These are phyloP conservation scores for Xylaria sp. DNA, from an alignment of 2,329 filamentous ascomycete species.

Conservation along the genomic window DNA sequence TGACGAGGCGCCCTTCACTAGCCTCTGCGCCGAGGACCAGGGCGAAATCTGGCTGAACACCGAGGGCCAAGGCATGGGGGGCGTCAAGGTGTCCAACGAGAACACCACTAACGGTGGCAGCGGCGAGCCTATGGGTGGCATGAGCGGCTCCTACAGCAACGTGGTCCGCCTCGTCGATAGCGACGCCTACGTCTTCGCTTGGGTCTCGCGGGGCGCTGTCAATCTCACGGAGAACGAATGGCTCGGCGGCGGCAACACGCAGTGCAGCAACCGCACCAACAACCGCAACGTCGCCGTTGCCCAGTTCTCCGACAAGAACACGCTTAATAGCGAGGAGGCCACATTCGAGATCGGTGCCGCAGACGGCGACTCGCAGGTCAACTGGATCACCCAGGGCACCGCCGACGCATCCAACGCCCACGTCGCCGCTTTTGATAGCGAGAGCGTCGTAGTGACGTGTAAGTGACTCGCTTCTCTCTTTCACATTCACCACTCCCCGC, in stretches of 20 bases:
- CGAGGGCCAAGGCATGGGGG: constrained; percentile 66
- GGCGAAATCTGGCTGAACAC: constrained; percentile 74
- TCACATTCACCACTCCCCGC: background rate
- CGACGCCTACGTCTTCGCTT: constrained; percentile 69
- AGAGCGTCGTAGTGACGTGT: constrained; percentile 65
- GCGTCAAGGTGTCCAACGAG: constrained; percentile 71
- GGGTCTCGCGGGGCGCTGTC: constrained; percentile 69
- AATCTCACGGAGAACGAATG: constrained; percentile 66
- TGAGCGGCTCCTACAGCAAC: constrained; percentile 70
- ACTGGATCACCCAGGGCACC: constrained; percentile 66
- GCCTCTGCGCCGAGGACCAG: constrained; percentile 70
- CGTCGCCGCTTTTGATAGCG: constrained; percentile 59
- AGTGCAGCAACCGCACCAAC: constrained; percentile 63
- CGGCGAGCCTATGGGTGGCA: constrained; percentile 71
- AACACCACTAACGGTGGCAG: constrained; percentile 68
- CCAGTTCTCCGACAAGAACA: constrained; percentile 67
- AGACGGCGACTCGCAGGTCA: constrained; percentile 68
- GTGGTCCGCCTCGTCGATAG: constrained; percentile 65
- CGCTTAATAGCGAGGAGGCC: constrained; percentile 64
- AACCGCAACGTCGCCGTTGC: constrained; percentile 70
- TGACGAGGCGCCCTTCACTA: constrained; percentile 67
- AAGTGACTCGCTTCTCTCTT: background rate
- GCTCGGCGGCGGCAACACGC: constrained; percentile 68
- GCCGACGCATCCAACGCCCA: constrained; percentile 64
- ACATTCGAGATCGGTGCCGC: constrained; percentile 63